These are phyloP conservation scores for Picea sitchensis DNA, from an alignment of 75 land plant genomes.

Conservation along the genomic window DNA sequence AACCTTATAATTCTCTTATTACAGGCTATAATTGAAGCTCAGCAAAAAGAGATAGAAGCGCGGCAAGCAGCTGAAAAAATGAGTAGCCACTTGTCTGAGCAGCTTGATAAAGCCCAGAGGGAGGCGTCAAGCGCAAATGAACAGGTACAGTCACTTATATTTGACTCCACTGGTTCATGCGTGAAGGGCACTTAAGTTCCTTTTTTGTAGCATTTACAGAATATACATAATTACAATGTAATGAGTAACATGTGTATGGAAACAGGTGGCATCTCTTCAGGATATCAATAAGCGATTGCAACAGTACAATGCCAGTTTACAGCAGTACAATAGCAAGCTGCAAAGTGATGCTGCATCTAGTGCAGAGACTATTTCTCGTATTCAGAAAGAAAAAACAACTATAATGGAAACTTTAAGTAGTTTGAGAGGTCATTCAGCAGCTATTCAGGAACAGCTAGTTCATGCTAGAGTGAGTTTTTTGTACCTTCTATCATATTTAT, in stretches of 20 bases:
- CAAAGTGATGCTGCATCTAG: slow-evolving; percentile 40
- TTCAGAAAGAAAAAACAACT: slow-evolving; percentile 50
- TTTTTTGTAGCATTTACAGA: neutral
- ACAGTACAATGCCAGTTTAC: slow-evolving; percentile 51
- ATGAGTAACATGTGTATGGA: neutral
- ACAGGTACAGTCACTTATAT: slow-evolving; percentile 25
- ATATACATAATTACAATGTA: no score
- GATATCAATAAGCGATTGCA: slow-evolving; percentile 50
- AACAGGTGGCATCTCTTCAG: slow-evolving; percentile 35
- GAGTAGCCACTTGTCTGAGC: slow-evolving; percentile 26
- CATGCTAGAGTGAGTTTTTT: slow-evolving; percentile 23
- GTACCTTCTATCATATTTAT: neutral
- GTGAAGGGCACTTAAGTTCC: neutral
- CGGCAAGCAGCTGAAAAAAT: slow-evolving; percentile 31
- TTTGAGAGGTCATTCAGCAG: slow-evolving; percentile 33
- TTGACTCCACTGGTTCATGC: neutral
- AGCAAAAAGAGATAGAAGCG: slow-evolving; percentile 43
- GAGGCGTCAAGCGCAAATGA: slow-evolving; percentile 31
- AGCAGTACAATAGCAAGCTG: slow-evolving; percentile 50
- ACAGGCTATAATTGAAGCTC: slow-evolving; percentile 37
- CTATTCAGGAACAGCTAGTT: slow-evolving; percentile 36
- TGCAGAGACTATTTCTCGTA: slow-evolving; percentile 31
- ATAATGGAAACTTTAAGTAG: slow-evolving; percentile 51
- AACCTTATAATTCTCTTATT: neutral
- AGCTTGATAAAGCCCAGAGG: slow-evolving; percentile 39